Percentiles rank a stretch among this genome's conserved stretches.
Evolutionary conservation across 2,329 filamentous ascomycete genomes (phyloP).

Genomic region (Penicillium sp.): DNA sequence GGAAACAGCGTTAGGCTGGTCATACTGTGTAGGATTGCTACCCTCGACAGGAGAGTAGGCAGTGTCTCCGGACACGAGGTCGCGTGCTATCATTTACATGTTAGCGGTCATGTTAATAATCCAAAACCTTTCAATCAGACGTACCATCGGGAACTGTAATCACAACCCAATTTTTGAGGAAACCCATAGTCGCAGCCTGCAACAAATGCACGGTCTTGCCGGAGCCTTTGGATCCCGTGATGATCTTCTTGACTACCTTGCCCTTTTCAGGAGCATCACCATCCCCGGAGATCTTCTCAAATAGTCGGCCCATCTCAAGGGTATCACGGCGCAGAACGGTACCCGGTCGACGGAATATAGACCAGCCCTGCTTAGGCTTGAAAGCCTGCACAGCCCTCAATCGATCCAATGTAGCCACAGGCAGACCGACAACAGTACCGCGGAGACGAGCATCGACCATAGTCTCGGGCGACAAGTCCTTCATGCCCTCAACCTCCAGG

Average conservation of each 20-base stretch:
- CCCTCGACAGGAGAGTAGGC: slow-evolving; percentile 71
- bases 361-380: slow-evolving; percentile 86
- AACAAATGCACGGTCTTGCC: slow-evolving; percentile 87
- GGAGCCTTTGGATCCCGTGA: slow-evolving; percentile 70
- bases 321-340: slow-evolving; percentile 76
- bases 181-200: slow-evolving; percentile 78
- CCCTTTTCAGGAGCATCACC: slow-evolving; percentile 32
- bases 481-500: slow-evolving; percentile 68
- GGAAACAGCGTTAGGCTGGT: slow-evolving; percentile 75
- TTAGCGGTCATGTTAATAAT: slow-evolving; percentile 14
- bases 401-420: slow-evolving; percentile 69
- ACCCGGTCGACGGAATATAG: slow-evolving; percentile 77
- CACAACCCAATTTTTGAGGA: slow-evolving; percentile 83
- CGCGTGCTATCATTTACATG: slow-evolving; percentile 60
- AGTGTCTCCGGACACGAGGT: slow-evolving; percentile 75
- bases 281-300: slow-evolving; percentile 55
- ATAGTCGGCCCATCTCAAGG: slow-evolving; percentile 63
- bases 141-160: slow-evolving; percentile 85
- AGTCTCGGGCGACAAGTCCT: slow-evolving; percentile 57
- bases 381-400: slow-evolving; percentile 84
- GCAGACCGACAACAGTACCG: slow-evolving; percentile 68
- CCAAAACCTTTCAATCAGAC: slow-evolving; percentile 19
- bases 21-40: slow-evolving; percentile 58
- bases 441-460: slow-evolving; percentile 55
- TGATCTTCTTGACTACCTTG: slow-evolving; percentile 54